Conservation (phyloP, 495 filamentous ascomycete species). For the Podospora comata region DNA sequence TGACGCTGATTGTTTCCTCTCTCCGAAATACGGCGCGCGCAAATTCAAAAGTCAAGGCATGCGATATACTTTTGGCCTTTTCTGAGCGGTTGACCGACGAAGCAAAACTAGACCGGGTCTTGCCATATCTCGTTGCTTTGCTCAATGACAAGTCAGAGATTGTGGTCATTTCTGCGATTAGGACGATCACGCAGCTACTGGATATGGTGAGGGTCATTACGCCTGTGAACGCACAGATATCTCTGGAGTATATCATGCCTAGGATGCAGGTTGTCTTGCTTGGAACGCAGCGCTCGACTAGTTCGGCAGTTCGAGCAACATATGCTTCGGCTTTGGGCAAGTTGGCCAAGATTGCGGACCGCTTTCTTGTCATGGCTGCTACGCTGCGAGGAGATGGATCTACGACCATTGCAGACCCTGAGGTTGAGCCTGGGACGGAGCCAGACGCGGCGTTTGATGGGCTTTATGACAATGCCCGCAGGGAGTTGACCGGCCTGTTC, state of each 20-base stretch:
- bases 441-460: conserved; percentile 64
- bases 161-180: conserved; percentile 79
- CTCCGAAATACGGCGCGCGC: conserved; percentile 84
- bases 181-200: conserved; percentile 81
- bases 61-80: conserved; percentile 90
- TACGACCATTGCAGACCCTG: conserved; percentile 71
- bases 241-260: conserved; percentile 91
- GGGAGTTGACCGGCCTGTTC: conserved; percentile 74
- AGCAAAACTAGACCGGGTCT: conserved; percentile 89
- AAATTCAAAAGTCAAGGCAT: conserved; percentile 82
- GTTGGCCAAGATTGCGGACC: conserved; percentile 81
- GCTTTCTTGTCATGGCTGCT: conserved; percentile 87
- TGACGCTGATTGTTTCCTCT: conserved; percentile 82
- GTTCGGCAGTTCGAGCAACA: conserved; percentile 72
- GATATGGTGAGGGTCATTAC: conserved; percentile 84
- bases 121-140: conserved; percentile 82
- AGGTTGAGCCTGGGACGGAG: conserved; percentile 66
- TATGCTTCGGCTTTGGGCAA: conserved; percentile 92
- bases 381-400: conserved; percentile 82
- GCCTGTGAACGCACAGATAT: conserved; percentile 91
- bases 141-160: conserved; percentile 76
- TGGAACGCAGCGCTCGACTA: conserved; percentile 55
- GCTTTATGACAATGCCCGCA: conserved; percentile 76
- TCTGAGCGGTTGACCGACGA: conserved; percentile 90
- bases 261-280: conserved; percentile 69